These are phyloP conservation scores for Coriaria nepalensis DNA, from an alignment of 306 rosid species.

Conservation along the genomic window DNA sequence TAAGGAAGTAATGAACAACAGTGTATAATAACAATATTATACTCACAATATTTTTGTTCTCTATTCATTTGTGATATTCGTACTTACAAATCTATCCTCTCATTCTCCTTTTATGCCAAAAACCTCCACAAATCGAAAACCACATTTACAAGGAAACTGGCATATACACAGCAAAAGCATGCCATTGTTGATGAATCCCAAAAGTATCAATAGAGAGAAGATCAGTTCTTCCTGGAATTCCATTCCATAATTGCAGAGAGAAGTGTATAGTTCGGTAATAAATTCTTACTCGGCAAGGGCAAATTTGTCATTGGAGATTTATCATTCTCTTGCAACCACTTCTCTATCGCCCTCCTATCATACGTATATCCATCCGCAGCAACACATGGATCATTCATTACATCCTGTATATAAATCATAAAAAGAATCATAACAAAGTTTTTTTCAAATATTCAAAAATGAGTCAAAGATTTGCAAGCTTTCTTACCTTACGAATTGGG, in stretches of 20 bases:
- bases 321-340: slow-evolving; percentile 52
- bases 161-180: too few relatives aligned
- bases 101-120: too few relatives aligned
- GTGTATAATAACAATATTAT: too few relatives aligned
- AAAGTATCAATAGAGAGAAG: not conserved
- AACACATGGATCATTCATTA: slow-evolving; percentile 91
- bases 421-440: not conserved
- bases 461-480: not conserved
- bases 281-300: slow-evolving; percentile 47
- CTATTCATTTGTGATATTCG: too few relatives aligned
- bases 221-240: slow-evolving; percentile 34
- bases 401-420: slow-evolving; percentile 29
- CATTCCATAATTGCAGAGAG: slow-evolving; percentile 87
- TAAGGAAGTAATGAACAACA: too few relatives aligned
- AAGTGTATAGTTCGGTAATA: slow-evolving; percentile 69
- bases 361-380: slow-evolving; percentile 94
- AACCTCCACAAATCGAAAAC: too few relatives aligned
- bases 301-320: slow-evolving; percentile 75
- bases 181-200: not conserved
- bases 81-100: too few relatives aligned
- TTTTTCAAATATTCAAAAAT: not conserved
- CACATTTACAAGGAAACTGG: too few relatives aligned
- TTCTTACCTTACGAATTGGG: slow-evolving; percentile 72
- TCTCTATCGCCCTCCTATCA: slow-evolving; percentile 56
- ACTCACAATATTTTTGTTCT: too few relatives aligned